Evolutionary conservation across 495 filamentous ascomycete species (phyloP), one percentile per base, ranked within the genome.

Genomic region (Aspergillus nanangensis): DNA sequence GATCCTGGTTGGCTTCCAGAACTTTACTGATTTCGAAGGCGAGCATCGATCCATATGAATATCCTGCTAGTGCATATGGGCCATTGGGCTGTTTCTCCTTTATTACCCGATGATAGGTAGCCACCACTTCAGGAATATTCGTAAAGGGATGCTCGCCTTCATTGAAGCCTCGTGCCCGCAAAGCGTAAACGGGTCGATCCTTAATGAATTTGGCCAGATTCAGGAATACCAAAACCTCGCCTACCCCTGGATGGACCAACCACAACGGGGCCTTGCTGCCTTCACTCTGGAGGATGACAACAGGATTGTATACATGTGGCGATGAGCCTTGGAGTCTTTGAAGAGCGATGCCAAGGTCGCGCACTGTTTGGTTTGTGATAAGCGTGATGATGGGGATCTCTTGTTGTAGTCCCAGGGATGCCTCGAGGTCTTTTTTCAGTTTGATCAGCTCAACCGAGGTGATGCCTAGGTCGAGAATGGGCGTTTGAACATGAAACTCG

Each of bases 31-130:
- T 49, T 46, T 82, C 80, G 27, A 81, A 84, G 3, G 77, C 74
- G 8, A 80, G 40, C 61, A 79, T 77, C 0, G 51, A 47, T 8
- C 79, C 80, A 45, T 68, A 78, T 0, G 60, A 73, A 52, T 80
- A 84, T 4, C 80, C 79, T 0, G 74, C 74, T 2, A 84, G 43
- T 4, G 74, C 70, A 49, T 84, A 82, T 0, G 79, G 78, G 2
- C 80, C 79, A 0, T 56, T 17, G 0, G 77, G 77, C 52, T 82
- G 78, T 2, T 42, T 41, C n/a, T 36, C 13, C 15, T 68, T 69
- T 47, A 84, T 70, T 4, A 68, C 66, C 0, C 25, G 19, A 25
- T 58, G 46, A 52, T 81, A 84, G 0, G 62, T 71, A 1, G 43
- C 38, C 24, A 71, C 49, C 11, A 48, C 44, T 32, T 77, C 70